A percentile compares a stretch with the other conserved stretches of the same genome.
Evolutionary conservation across 2,329 filamentous ascomycete species (phyloP).

Genomic region (Didymella pomorum): DNA sequence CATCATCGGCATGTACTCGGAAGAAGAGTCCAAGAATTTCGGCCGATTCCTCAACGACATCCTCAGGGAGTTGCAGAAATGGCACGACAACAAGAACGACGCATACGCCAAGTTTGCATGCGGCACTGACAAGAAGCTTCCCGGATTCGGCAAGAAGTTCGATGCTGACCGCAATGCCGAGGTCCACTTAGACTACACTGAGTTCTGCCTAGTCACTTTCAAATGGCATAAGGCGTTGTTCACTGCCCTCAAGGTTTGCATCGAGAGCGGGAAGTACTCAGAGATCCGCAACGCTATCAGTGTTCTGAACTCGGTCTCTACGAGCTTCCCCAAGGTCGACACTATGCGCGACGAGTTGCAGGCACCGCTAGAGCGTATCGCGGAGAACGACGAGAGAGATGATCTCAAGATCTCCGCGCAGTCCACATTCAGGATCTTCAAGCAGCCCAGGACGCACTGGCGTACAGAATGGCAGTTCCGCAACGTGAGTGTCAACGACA

Average conservation of each 20-base stretch:
- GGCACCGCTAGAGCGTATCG: constrained; percentile 68
- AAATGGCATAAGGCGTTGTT: constrained; percentile 90
- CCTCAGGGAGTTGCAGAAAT: constrained; percentile 78
- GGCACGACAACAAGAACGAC: constrained; percentile 78
- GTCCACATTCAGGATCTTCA: constrained; percentile 74
- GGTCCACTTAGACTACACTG: constrained; percentile 79
- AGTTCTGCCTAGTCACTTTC: constrained; percentile 84
- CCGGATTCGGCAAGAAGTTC: constrained; percentile 80
- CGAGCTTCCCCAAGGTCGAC: constrained; percentile 87
- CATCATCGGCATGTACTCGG: constrained; percentile 87
- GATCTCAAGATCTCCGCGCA: constrained; percentile 78
- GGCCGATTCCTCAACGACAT: constrained; percentile 87
- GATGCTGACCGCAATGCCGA: constrained; percentile 74
- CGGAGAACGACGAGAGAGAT: constrained; percentile 68
- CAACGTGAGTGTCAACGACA: constrained; percentile 58
- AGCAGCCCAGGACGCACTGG: constrained; percentile 72
- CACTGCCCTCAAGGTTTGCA: constrained; percentile 79
- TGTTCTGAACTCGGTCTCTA: constrained; percentile 79
- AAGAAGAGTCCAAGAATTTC: constrained; percentile 91
- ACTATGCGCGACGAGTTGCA: constrained; percentile 80
- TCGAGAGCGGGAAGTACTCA: constrained; percentile 90
- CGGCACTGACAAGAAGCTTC: constrained; percentile 69
- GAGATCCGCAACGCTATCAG: constrained; percentile 96
- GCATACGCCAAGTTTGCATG: constrained; percentile 83
- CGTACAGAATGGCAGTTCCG: constrained; percentile 78